A percentile compares a stretch with the other conserved stretches of the same genome.
Conservation (phyloP, 345 rosid genomes). For the Hypericum perforatum region DNA sequence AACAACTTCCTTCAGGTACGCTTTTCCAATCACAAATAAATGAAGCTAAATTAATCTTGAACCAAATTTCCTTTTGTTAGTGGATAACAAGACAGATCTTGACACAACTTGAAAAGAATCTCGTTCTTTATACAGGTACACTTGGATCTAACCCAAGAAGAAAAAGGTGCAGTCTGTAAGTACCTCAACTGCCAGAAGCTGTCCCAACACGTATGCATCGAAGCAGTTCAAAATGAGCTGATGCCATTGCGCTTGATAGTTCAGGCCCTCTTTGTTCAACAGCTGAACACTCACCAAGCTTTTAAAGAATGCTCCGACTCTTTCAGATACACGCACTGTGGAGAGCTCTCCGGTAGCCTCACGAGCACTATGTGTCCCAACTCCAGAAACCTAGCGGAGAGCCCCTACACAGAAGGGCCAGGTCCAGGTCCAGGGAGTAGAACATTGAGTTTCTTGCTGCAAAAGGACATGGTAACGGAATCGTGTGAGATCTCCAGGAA, state of each 20-base stretch:
- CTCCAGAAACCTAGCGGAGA: slow-evolving; percentile 35
- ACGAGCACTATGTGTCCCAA: slow-evolving; percentile 51
- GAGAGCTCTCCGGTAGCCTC: slow-evolving; percentile 44
- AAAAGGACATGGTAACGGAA: slow-evolving; percentile 27
- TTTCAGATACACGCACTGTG: slow-evolving; percentile 31
- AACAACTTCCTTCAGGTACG: slow-evolving; percentile 52
- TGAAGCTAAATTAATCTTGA: too few species aligned
- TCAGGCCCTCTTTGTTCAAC: slow-evolving; percentile 68
- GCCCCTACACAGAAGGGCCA: slow-evolving; percentile 42
- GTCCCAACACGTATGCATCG: slow-evolving; percentile 59
- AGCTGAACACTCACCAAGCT: slow-evolving; percentile 62
- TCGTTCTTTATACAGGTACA: slow-evolving; percentile 34
- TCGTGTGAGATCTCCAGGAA: slow-evolving; percentile 27
- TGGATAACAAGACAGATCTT: too few species aligned
- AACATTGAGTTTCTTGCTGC: slow-evolving; percentile 33
- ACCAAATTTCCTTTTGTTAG: too few species aligned
- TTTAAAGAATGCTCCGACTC: slow-evolving; percentile 70
- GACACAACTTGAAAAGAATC: neutral
- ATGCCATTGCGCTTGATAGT: slow-evolving; percentile 73
- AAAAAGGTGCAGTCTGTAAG: slow-evolving; percentile 51
- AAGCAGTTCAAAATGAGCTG: slow-evolving; percentile 70
- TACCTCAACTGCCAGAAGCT: slow-evolving; percentile 66
- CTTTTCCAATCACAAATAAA: neutral
- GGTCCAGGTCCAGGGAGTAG: slow-evolving; percentile 24
- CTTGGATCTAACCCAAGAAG: slow-evolving; percentile 44